A percentile compares a stretch with the other conserved stretches of the same genome.
Conservation (phyloP, 2,329 filamentous ascomycete genomes). For the Cordyceps farinosa region DNA sequence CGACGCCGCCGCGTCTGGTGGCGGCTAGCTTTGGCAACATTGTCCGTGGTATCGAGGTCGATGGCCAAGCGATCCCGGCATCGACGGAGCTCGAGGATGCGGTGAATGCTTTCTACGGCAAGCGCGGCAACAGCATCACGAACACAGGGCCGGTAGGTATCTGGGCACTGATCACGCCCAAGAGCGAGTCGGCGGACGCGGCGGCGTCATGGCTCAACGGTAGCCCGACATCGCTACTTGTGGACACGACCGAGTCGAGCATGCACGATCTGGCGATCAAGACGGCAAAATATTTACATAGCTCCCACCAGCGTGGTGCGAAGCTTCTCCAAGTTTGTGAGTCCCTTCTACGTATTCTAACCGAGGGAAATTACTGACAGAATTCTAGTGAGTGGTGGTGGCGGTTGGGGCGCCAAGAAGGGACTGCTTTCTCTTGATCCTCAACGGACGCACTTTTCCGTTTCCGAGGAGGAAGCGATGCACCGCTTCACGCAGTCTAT, state of each 20-base stretch:
- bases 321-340: conserved; percentile 45
- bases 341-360: conserved; percentile 22
- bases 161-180: conserved; percentile 68
- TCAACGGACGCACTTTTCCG: conserved; percentile 49
- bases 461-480: conserved; percentile 48
- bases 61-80: conserved; percentile 52
- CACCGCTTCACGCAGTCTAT: conserved; percentile 52
- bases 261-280: conserved; percentile 23
- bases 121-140: conserved; percentile 26
- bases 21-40: conserved; percentile 74
- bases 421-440: conserved; percentile 77
- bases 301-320: conserved; percentile 40
- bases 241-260: conserved; percentile 17
- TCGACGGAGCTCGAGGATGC: conserved; percentile 67
- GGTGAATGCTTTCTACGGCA: conserved; percentile 56
- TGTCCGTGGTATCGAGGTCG: conserved; percentile 57
- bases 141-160: conserved; percentile 52
- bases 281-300: conserved; percentile 29
- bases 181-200: conserved; percentile 18
- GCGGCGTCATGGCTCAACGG: conserved; percentile 16
- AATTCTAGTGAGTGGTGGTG: conserved; percentile 66
- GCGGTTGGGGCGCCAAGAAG: conserved; percentile 79
- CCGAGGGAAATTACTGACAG: conserved; percentile 22
- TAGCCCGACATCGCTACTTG: conserved; percentile 10
- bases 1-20: conserved; percentile 62